Evolutionary conservation across 2,329 filamentous ascomycete species (phyloP), one percentile per base, ranked within the genome.

Genomic region (Grosmannia serpens): DNA sequence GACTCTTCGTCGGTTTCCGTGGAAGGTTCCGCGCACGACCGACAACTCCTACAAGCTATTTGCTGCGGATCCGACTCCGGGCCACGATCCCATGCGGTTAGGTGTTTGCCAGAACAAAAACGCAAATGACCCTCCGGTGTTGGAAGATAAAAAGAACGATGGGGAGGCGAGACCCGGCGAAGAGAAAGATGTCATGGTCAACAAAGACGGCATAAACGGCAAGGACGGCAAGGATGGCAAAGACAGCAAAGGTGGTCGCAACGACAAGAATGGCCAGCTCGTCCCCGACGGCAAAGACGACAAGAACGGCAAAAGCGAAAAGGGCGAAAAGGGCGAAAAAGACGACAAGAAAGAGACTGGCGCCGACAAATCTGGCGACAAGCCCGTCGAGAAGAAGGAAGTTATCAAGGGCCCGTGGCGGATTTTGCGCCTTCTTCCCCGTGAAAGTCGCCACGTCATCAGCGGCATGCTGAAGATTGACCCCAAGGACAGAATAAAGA

Each of bases 31-130:
- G 5, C 84, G 91, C 47, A 76, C 91, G 70, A 89, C 89, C 4
- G 94, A 99, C 70, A 97, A 95, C 70, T 96, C 91, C 0, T 99
- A 89, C 74, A 91, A 92, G 67, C 81, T 99, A 1, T 99, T 99
- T 69, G 86, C 92, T 17, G 84, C 94, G 1, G 81, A 88, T 9
- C 91, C 92, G 1, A 89, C 91, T 3, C 87, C 88, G 0, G 88
- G 87, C 2, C 80, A 84, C 62, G 80, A 84, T 56, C 81, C 81
- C 0, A 77, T 73, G 65, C 79, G 77, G 62, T 70, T 84, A 31
- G 69, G 81, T 26, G 64, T 75, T 11, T 75, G 75, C 4, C 27
- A 29, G 4, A n/a, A 26, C 26, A 57, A 46, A 2, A 88, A 90
- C 6, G 86, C 87, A 0, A 87, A 83, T 60, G 78, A 82, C 53